phyloP scores from a whole-genome alignment of 768 basidiomycete species.

The Phylloporus sp. region DNA sequence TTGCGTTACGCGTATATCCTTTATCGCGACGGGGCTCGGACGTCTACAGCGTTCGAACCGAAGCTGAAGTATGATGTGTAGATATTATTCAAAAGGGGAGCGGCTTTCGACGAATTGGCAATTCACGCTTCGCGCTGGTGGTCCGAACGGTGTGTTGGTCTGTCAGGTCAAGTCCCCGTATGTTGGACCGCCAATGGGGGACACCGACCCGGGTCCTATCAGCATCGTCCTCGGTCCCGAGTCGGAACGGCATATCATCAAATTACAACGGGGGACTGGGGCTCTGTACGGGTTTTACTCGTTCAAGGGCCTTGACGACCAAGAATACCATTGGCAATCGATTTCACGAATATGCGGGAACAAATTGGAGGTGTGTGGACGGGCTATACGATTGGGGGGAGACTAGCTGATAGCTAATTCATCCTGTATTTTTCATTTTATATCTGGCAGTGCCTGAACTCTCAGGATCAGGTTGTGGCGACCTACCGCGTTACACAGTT shows the following conservation, averaged over 20 bases:
- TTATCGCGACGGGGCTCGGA: no score
- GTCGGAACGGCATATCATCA: constrained; percentile 3
- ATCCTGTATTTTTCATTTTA: not conserved
- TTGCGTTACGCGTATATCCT: not conserved
- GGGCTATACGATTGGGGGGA: not conserved
- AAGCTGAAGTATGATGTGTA: no score
- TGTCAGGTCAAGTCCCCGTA: constrained; percentile 29
- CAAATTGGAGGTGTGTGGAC: constrained; percentile 20
- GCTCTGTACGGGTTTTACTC: constrained; percentile 3
- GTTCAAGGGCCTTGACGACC: constrained; percentile 23
- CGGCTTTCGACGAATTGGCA: constrained; percentile 20
- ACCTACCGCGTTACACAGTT: constrained; percentile 29
- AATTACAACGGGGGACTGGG: constrained; percentile 9
- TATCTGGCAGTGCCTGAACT: constrained; percentile 22
- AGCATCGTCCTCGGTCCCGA: constrained; percentile 12
- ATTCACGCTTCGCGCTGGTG: constrained; percentile 17
- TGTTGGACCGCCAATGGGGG: constrained; percentile 20
- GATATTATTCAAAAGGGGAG: constrained; percentile 23
- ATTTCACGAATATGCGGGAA: constrained; percentile 10
- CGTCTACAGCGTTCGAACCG: no score
- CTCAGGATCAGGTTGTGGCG: constrained; percentile 22
- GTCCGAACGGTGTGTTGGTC: constrained; percentile 15
- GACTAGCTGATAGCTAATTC: not conserved
- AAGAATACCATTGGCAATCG: constrained; percentile 24
- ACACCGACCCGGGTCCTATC: constrained; percentile 17